Percentiles rank a stretch among this genome's conserved stretches.
These are phyloP conservation scores for Coelastrella sp. DNA, from an alignment of 139 green algal genomes.

Conservation along the genomic window DNA sequence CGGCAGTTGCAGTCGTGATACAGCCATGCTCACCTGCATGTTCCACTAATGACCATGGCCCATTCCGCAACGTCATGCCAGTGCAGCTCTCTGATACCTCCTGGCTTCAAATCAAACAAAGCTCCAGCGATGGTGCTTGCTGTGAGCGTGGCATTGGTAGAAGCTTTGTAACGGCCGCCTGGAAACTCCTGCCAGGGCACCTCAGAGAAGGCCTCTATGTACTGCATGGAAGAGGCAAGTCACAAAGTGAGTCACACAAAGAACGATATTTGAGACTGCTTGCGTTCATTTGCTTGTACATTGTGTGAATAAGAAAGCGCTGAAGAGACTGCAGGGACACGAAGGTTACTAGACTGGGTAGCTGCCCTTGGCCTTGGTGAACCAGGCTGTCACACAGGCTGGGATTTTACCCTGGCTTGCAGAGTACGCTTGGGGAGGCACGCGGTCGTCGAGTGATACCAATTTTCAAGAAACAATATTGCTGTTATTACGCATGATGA, in stretches of 20 bases:
- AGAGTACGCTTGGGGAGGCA: too few species aligned
- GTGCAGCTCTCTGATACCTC: slow-evolving; percentile 38
- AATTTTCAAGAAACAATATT: too few species aligned
- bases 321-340: too few species aligned
- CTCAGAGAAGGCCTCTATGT: slow-evolving; percentile 19
- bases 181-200: slow-evolving; percentile 36
- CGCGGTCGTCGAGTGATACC: too few species aligned
- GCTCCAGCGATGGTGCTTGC: slow-evolving; percentile 38
- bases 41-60: slow-evolving; percentile 31
- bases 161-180: slow-evolving; percentile 32
- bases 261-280: background rate
- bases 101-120: slow-evolving; percentile 27
- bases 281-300: background rate
- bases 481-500: too few species aligned
- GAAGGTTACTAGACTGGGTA: too few species aligned
- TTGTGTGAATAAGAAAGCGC: too few species aligned
- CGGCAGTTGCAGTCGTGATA: too few species aligned
- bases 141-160: slow-evolving; percentile 29
- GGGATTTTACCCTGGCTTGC: too few species aligned
- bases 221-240: too few species aligned
- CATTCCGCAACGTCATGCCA: slow-evolving; percentile 45
- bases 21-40: slow-evolving; percentile 39
- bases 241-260: background rate
- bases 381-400: too few species aligned
- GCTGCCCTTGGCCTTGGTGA: too few species aligned